phyloP scores from a whole-genome alignment of 306 rosid species.

The Canavalia ensiformis region DNA sequence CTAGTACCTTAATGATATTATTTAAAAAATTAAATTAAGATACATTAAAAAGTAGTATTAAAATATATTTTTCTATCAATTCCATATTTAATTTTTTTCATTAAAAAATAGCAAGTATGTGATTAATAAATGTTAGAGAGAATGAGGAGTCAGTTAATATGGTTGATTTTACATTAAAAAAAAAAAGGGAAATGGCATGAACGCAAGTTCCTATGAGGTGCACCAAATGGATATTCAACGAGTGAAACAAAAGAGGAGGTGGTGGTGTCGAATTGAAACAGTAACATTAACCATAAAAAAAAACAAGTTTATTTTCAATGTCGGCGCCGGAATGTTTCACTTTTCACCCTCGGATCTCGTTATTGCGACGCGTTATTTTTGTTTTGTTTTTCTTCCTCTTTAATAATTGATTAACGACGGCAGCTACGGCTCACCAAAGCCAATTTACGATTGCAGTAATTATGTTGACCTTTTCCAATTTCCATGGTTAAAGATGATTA shows the following conservation, averaged over 20 bases:
- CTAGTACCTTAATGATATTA: background rate
- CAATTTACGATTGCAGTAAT: constrained; percentile 6
- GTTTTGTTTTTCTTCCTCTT: constrained; percentile 5
- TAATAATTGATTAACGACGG: constrained; percentile 38
- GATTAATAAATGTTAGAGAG: background rate
- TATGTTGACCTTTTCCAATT: constrained; percentile 37
- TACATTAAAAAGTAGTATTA: too few species aligned
- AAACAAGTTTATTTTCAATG: constrained; percentile 44
- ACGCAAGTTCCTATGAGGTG: constrained; percentile 40
- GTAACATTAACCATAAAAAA: background rate
- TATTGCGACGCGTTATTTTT: constrained; percentile 28
- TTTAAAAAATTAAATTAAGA: too few species aligned
- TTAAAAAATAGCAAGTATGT: too few species aligned
- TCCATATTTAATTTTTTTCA: too few species aligned
- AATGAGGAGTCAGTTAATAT: constrained; percentile 39
- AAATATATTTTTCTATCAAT: too few species aligned
- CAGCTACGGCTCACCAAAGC: constrained; percentile 49
- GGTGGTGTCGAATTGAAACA: constrained; percentile 28
- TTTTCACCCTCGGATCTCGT: constrained; percentile 33
- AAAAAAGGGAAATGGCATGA: background rate
- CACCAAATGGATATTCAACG: constrained; percentile 12
- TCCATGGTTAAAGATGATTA: background rate
- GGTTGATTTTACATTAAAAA: constrained; percentile 39
- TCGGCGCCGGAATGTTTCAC: constrained; percentile 66
- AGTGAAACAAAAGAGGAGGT: background rate